These are phyloP conservation scores for Saturnispora diversa DNA, from an alignment of 805 yeast species.

Conservation along the genomic window DNA sequence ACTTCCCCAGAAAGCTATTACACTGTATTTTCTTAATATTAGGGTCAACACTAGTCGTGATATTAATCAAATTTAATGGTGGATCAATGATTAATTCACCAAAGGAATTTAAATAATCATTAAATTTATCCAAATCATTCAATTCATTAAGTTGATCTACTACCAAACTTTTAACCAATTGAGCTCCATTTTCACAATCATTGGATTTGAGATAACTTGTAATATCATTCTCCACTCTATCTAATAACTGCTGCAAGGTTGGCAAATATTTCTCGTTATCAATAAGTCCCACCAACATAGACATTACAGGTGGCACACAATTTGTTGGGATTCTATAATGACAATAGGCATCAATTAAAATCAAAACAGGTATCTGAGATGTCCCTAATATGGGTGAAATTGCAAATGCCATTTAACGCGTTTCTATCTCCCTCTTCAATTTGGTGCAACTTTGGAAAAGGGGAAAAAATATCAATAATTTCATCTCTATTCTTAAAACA, in stretches of 20 bases:
- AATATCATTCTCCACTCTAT: constrained; percentile 20
- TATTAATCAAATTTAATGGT: constrained; percentile 1
- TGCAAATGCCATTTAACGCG: constrained; percentile 13
- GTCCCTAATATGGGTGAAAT: constrained; percentile 42
- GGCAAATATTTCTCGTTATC: constrained; percentile 22
- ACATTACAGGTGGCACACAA: constrained; percentile 33
- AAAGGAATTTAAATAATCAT: constrained; percentile 30
- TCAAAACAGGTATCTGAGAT: constrained; percentile 43
- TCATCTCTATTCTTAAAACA: background rate
- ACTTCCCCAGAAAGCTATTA: constrained; percentile 39
- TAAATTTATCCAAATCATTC: constrained; percentile 40
- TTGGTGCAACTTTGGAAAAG: too few species aligned
- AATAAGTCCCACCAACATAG: constrained; percentile 37
- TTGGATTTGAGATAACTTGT: constrained; percentile 22
- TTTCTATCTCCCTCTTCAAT: background rate
- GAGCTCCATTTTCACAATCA: background rate
- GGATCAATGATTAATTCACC: constrained; percentile 30
- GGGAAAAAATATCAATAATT: background rate
- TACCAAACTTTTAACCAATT: background rate
- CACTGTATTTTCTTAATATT: constrained; percentile 27
- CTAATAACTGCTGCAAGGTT: constrained; percentile 18
- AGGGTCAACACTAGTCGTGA: constrained; percentile 12
- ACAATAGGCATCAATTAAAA: constrained; percentile 41
- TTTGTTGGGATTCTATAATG: constrained; percentile 33
- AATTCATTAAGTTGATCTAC: constrained; percentile 36